Percentiles rank a stretch among this genome's conserved stretches.
These are phyloP conservation scores for Stemphylium vesicarium DNA, from an alignment of 2,329 filamentous ascomycete species.

Conservation along the genomic window DNA sequence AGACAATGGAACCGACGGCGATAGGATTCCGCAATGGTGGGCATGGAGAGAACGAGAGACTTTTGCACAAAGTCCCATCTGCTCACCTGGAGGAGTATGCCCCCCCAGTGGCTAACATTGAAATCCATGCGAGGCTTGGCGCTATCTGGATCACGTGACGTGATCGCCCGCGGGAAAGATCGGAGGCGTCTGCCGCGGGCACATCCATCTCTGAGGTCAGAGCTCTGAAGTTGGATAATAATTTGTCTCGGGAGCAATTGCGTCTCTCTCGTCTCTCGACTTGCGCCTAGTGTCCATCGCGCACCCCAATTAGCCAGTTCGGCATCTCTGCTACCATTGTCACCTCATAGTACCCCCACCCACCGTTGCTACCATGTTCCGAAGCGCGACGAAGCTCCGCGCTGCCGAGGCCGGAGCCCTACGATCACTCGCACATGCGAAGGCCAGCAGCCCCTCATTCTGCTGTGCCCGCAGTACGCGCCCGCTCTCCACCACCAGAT, in stretches of 20 bases:
- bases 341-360: conserved; percentile 5
- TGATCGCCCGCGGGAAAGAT: background rate
- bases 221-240: conserved; percentile 3
- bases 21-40: too few species aligned
- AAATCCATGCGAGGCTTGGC: conserved; percentile 4
- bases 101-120: background rate
- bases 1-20: background rate
- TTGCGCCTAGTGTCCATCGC: conserved; percentile 6
- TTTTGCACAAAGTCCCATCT: too few species aligned
- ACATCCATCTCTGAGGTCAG: conserved; percentile 6
- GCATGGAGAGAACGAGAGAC: too few species aligned
- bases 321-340: conserved; percentile 1
- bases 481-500: conserved; percentile 36
- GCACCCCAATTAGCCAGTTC: conserved; percentile 14
- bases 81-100: background rate
- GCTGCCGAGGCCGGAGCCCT: conserved; percentile 45
- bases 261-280: background rate
- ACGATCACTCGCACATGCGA: conserved; percentile 47
- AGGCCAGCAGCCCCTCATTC: conserved; percentile 40
- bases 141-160: background rate
- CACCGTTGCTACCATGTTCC: conserved; percentile 39
- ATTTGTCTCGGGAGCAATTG: conserved; percentile 4
- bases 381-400: conserved; percentile 41
- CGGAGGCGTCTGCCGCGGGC: conserved; percentile 7
- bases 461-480: conserved; percentile 29